Evolutionary conservation across 2,329 filamentous ascomycete species (phyloP).

Genomic region (Cytospora schulzeri): DNA sequence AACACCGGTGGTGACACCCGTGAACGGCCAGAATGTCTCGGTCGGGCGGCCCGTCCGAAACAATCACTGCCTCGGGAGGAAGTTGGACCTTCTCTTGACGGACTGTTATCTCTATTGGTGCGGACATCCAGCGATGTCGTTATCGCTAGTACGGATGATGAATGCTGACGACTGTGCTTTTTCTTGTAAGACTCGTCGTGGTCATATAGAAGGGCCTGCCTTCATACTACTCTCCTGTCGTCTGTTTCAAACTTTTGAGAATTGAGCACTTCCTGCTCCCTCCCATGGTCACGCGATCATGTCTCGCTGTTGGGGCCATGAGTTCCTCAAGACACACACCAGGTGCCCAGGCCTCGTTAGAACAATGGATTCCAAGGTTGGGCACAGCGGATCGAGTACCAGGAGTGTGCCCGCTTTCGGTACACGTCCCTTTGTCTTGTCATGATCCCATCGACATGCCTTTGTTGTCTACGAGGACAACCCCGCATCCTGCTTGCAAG

Average conservation of each 20-base stretch:
- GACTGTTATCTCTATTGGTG: constrained; percentile 19
- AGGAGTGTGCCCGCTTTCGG: constrained; percentile 8
- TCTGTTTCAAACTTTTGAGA: background rate
- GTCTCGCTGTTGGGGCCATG: background rate
- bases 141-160: constrained; percentile 25
- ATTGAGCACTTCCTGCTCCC: background rate
- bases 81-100: background rate
- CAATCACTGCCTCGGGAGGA: no score
- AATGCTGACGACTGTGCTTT: background rate
- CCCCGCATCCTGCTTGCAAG: background rate
- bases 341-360: background rate
- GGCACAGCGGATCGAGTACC: background rate
- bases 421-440: constrained; percentile 4
- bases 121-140: constrained; percentile 20
- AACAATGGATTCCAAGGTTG: no score
- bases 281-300: no score
- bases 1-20: background rate
- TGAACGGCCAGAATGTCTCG: background rate
- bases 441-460: background rate
- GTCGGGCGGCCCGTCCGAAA: background rate
- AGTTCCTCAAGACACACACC: background rate
- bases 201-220: background rate
- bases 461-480: constrained; percentile 12
- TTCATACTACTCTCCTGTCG: background rate
- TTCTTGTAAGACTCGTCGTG: background rate